Evolutionary conservation across 1,284 basidiomycete species (phyloP), one percentile per base, ranked within the genome.

Genomic region (Microbotryum saponariae): DNA sequence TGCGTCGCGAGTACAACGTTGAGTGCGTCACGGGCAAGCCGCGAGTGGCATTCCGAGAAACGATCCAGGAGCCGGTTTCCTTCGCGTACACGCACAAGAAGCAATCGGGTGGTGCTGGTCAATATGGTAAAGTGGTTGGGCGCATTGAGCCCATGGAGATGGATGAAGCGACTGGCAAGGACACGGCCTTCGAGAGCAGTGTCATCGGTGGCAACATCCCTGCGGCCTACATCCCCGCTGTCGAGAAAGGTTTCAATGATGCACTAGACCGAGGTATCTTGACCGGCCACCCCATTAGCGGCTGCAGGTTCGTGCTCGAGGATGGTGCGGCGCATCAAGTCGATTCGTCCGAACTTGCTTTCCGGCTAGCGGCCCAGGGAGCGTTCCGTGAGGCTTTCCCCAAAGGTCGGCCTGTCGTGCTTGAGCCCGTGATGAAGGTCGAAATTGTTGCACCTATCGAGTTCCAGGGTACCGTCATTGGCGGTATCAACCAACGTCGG

Each of bases 61-160:
- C 93, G 1, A 86, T 97, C 74, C 87, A 87, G 2, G 82, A 87
- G 68, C 81, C 83, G 44, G 84, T 88, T 8, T 82, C 87, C 56
- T 98, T 98, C 78, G 82, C 82, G 64, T 97, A 92, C 78, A 92
- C 89, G 10, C 96, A 98, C 80, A 97, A 96, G 84, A 99, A 98
- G 80, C 96, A 98, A 78, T 88, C 88, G 0, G 96, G 96, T 70
- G 96, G 96, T 77, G 88, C 92, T 14, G 96, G 96, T 67, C 94
- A 98, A 76, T 99, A 89, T 75, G 96, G 87, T 67, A 88, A 90
- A 71, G 89, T 99, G 63, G 85, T 89, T 66, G 94, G 94, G 9
- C 83, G 83, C 74, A 86, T 98, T 65, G 92, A 97, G 76, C 91
- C 94, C 7, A 91, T 97, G 85, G 84, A 86, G 73, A 77, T 81